Evolutionary conservation across 345 rosid species (phyloP).

Genomic region (Corchorus capsularis): DNA sequence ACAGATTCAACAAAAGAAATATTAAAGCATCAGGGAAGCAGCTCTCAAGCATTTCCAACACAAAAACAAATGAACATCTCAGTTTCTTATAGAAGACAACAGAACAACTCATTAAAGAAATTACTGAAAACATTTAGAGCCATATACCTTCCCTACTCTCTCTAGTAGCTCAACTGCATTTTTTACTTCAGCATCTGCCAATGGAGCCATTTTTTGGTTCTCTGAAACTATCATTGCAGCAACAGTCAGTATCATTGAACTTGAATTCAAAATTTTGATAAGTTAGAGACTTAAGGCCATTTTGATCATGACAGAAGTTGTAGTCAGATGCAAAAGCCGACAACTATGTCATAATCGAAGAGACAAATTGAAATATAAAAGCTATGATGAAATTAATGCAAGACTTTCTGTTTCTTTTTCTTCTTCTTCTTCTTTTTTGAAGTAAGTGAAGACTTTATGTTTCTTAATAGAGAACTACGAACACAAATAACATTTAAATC

Average conservation of each 20-base stretch:
- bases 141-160: conserved; percentile 77
- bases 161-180: conserved; percentile 65
- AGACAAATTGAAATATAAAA: too few species aligned
- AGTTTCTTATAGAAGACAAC: neutral
- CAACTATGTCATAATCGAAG: neutral
- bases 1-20: conserved; percentile 1
- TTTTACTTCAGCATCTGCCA: conserved; percentile 62
- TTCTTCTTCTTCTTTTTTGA: too few species aligned
- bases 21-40: neutral
- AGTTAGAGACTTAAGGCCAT: neutral
- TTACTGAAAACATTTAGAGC: neutral
- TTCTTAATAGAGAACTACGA: too few species aligned
- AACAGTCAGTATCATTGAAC: conserved; percentile 65
- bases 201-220: conserved; percentile 50
- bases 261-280: conserved; percentile 11
- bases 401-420: too few species aligned
- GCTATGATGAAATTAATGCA: too few species aligned
- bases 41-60: conserved; percentile 8
- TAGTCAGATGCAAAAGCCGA: neutral
- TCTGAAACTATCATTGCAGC: conserved; percentile 78
- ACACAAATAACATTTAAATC: too few species aligned
- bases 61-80: conserved; percentile 5
- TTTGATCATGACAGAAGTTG: neutral
- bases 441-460: too few species aligned
- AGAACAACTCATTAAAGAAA: neutral